Base-by-base conservation (phyloP, 805 yeast species). In the Debaryomyces maramus region DNA sequence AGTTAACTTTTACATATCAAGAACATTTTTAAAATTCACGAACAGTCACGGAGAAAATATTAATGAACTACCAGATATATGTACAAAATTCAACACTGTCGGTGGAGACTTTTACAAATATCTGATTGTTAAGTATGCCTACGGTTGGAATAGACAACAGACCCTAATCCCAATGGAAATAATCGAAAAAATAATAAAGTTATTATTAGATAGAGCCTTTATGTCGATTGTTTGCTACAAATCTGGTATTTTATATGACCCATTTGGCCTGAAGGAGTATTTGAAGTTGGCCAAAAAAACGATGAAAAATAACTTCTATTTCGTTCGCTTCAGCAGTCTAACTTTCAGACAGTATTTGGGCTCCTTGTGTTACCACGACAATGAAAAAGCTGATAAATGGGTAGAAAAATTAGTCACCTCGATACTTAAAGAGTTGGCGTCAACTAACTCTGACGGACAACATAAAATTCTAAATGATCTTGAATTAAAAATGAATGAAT, bases 281-380 rank as follows among this genome's bases (percentile, higher is more conserved):
- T 11, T 17, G 3, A 33, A 31, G 28, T 34, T 45, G 16, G 31
- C 26, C 15, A 29, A 24, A 11, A 22, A 32, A 6, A 39, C 28
- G 24, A 38, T 36, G 35, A 32, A 32, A 16, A 52, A 45, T 35
- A 43, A 33, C 27, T 45, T 29, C 30, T 38, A 23, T 30, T 26
- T 36, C 19, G 20, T 51, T 20, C 34, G 45, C 11, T 47, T 47
- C 33, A 34, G 42, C 31, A 30, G 41, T 23, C 55, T 51, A 35
- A 27, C 47, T 6, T 57, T 54, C 39, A 47, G 41, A 30, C 62
- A 57, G 39, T 53, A 46, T 38, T 29, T 53, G 23, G 60, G 55
- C 3, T 43, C 47, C 10, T 35, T 55, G n/a, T 31, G 36, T 8
- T 41, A 19, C 16, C 33, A 38, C 8, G 43, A 44, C 18, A 29